Base-by-base conservation (phyloP, 306 rosid species). In the Acacia confusa region DNA sequence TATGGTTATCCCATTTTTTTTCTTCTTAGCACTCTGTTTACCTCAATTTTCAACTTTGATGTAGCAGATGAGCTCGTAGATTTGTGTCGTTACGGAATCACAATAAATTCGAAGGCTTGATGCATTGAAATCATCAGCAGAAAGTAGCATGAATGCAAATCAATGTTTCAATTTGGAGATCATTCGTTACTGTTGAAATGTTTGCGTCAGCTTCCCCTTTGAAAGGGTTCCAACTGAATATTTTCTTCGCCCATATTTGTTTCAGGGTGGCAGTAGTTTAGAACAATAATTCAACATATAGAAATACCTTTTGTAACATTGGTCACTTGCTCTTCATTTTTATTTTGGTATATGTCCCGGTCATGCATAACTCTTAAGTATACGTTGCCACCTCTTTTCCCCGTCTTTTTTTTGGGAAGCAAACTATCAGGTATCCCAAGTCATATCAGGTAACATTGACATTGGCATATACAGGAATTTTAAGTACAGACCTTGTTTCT, bases 1-100 rank as follows among this genome's bases (percentile, higher is more conserved):
- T 78, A 64, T 74, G 74, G 15, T 69, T 58, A 47, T 34, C 75
- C 45, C 63, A 58, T 81, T 66, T 66, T n/a, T n/a, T 66, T 57
- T 76, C 38, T 9, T 43, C 16, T 16, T 13, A 20, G 70, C 52
- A 55, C 70, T 71, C 45, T 28, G 15, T 32, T 57, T 64, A 19
- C 50, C n/a, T 22, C 47, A 69, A 14, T 41, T 24, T 79, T 75
- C 45, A 38, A 58, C 45, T 74, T 74, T 74, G 78, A 66, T 44
- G 80, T 12, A 22, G 63, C 34, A 15, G 6, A 44, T 22, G 55
- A 50, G 55, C 60, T 73, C 60, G 25, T 2, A 74, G 30, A 52
- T 20, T 50, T 52, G 34, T 60, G 7, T 58, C 20, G 40, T 28
- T 40, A 27, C n/a, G 43, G 66, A 41, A 34, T 55, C 25, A 45